These are phyloP conservation scores for Ensete ventricosum DNA, from an alignment of 176 grass and related monocot genomes.

Conservation along the genomic window DNA sequence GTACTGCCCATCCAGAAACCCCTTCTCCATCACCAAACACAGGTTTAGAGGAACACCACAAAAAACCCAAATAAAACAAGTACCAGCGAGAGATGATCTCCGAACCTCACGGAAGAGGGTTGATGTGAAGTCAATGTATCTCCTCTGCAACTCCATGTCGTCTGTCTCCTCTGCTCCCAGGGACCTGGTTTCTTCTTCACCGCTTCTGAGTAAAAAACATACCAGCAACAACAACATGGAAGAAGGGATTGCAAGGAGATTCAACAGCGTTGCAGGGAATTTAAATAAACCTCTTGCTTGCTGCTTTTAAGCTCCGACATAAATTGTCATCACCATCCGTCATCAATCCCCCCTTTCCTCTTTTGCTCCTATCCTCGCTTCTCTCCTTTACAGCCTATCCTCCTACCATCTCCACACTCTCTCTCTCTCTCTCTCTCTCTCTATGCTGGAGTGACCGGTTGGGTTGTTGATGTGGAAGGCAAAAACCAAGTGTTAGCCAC, in stretches of 20 bases:
- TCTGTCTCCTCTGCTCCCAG: neutral
- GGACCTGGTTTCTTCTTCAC: neutral
- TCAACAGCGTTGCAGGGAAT: neutral
- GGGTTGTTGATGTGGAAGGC: neutral
- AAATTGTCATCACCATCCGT: neutral
- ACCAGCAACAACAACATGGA: neutral
- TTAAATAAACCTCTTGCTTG: neutral
- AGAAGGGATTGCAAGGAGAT: neutral
- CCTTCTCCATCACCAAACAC: constrained; percentile 17
- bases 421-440: neutral
- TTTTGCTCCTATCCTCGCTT: neutral
- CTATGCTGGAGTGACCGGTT: neutral
- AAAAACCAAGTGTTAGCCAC: neutral
- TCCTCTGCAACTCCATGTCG: constrained; percentile 37
- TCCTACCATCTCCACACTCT: neutral
- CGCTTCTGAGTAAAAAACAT: no score
- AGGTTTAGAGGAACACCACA: neutral
- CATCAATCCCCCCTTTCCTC: neutral
- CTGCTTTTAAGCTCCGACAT: neutral
- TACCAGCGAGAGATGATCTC: neutral
- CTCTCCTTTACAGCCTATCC: neutral
- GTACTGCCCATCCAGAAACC: constrained; percentile 33
- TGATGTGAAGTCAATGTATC: constrained; percentile 26
- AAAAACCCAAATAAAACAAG: neutral
- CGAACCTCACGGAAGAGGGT: constrained; percentile 31